phyloP scores from a whole-genome alignment of 129 eudicot genomes.

The Chrysanthemum seticuspe region DNA sequence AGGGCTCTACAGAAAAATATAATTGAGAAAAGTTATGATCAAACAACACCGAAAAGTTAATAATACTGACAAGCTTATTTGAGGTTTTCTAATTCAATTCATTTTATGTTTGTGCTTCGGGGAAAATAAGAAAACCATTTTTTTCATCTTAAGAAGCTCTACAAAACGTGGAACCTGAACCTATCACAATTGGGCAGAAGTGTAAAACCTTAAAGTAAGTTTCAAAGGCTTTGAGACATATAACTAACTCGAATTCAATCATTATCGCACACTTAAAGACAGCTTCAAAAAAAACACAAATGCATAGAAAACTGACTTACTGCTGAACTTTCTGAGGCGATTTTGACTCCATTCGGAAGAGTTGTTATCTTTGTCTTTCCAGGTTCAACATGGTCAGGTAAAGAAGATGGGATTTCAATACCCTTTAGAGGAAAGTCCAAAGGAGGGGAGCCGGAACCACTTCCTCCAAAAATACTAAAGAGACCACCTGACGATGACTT shows the following conservation, averaged over 20 bases:
- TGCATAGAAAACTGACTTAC: conserved; percentile 41
- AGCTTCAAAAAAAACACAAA: neutral
- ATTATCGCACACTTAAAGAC: neutral
- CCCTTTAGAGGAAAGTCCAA: conserved; percentile 78
- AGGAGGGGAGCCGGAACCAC: conserved; percentile 50
- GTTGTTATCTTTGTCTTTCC: conserved; percentile 79
- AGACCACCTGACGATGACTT: conserved; percentile 74
- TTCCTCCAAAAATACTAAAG: conserved; percentile 70
- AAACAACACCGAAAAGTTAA: conserved; percentile 11
- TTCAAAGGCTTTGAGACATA: no score
- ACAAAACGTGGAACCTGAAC: no score
- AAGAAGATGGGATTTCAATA: conserved; percentile 59
- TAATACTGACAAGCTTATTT: conserved; percentile 4
- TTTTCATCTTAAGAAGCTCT: no score
- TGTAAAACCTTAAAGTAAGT: no score
- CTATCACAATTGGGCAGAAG: no score
- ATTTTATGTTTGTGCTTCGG: neutral
- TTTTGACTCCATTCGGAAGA: conserved; percentile 74
- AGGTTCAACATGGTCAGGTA: conserved; percentile 79
- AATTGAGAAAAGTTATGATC: neutral
- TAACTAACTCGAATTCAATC: no score
- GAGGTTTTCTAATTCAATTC: neutral
- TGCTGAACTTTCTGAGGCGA: conserved; percentile 79
- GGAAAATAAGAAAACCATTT: neutral
- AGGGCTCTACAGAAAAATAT: conserved; percentile 51